Base-by-base conservation (phyloP, 1,284 basidiomycete genomes). In the Volvariella surrecta region DNA sequence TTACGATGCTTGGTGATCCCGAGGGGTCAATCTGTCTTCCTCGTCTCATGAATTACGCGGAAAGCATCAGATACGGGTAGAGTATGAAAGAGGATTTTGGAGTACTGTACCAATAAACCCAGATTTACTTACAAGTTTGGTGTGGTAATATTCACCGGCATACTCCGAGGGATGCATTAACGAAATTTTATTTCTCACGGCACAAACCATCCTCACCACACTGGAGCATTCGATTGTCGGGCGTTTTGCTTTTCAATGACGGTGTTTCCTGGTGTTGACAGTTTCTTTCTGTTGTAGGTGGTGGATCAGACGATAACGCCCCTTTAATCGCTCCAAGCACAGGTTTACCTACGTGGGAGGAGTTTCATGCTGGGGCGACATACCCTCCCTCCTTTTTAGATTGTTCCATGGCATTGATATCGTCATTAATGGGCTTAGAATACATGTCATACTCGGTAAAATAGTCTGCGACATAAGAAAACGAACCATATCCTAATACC, bases 341-440 rank as follows among this genome's bases (percentile, higher is more conserved):
- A 68, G 58, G 63, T 53, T 57, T 54, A 54, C 60, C 58, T 85
- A 79, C 80, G 71, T 53, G 76, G 74, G 66, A 74, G 71, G 82
- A 82, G 82, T 85, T 86, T 86, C 82, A 85, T 85, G 78, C 68
- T 67, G 73, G 61, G 82, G 82, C 77, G 49, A 84, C 71, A 83
- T 48, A 43, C 32, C 6, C 24, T 28, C 24, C 24, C 11, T 28
- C 24, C 24, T 28, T 28, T 28, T 28, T 11, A 11, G 6, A 28
- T 28, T 6, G 24, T 28, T 28, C 6, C 11, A 28, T 6, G 11
- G 6, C 11, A 28, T 28, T 6, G 24, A 11, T 28, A 28, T n/a
- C n/a, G n/a, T n/a, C n/a, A n/a, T n/a, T n/a, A n/a, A n/a, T n/a
- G n/a, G n/a, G n/a, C n/a, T n/a, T n/a, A n/a, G n/a, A n/a, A 28